phyloP scores from a whole-genome alignment of 441 rosid genomes.

The California macrophylla region DNA sequence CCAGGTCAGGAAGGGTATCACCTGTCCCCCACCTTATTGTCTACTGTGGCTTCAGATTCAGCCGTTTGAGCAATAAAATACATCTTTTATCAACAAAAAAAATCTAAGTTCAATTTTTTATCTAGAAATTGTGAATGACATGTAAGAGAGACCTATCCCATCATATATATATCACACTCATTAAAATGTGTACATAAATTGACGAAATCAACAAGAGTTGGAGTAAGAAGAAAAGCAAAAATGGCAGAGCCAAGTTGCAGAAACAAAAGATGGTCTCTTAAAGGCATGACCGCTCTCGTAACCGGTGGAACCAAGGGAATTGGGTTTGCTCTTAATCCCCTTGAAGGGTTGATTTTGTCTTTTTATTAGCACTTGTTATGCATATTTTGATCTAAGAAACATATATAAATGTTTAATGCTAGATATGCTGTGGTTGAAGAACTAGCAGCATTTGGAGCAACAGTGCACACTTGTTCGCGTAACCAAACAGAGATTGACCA shows the following conservation, averaged over 20 bases:
- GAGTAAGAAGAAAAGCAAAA: neutral
- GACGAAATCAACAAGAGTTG: neutral
- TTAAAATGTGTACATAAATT: neutral
- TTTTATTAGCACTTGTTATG: no score
- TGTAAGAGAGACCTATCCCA: no score
- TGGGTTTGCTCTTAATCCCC: constrained; percentile 22
- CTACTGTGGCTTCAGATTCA: no score
- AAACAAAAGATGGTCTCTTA: constrained; percentile 41
- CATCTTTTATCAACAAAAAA: no score
- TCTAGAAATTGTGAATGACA: no score
- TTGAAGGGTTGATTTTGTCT: no score
- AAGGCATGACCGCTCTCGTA: constrained; percentile 38
- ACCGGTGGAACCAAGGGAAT: constrained; percentile 50
- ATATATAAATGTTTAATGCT: neutral
- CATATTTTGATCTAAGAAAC: no score
- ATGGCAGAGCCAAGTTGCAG: constrained; percentile 26
- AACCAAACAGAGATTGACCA: constrained; percentile 21
- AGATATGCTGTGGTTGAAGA: constrained; percentile 31
- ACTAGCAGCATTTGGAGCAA: constrained; percentile 27
- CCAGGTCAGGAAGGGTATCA: no score
- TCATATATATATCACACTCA: no score
- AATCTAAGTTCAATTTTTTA: no score
- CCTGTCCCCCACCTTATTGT: no score
- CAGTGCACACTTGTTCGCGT: constrained; percentile 22
- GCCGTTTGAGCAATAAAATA: no score